Conservation (phyloP, 192 early-diverging fungal species). For the Spizellomyces punctatus region DNA sequence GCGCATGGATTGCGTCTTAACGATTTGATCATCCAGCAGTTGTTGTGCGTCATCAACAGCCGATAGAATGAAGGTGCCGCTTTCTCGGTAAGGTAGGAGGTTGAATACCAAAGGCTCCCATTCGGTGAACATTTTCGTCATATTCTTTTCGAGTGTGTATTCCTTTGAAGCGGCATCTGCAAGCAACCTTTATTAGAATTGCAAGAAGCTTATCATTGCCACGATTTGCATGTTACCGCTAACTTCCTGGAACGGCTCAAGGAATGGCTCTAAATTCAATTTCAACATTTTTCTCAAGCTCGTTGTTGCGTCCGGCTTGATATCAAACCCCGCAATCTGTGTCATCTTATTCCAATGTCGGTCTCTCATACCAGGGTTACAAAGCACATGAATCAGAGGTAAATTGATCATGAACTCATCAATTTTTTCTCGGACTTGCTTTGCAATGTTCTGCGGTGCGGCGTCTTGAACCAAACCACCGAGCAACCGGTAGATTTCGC, state of each 20-base stretch:
- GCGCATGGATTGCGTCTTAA: slow-evolving; percentile 70
- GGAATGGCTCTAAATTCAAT: slow-evolving; percentile 54
- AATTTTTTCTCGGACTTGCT: slow-evolving; percentile 65
- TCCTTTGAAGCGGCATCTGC: slow-evolving; percentile 63
- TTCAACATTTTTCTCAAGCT: slow-evolving; percentile 65
- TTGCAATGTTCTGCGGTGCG: slow-evolving; percentile 60
- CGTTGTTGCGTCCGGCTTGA: slow-evolving; percentile 56
- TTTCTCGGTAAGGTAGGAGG: slow-evolving; percentile 60
- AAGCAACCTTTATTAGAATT: slow-evolving; percentile 11
- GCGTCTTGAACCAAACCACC: slow-evolving; percentile 58
- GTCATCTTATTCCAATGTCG: slow-evolving; percentile 60
- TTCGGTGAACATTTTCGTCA: slow-evolving; percentile 63
- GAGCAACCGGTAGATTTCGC: slow-evolving; percentile 59
- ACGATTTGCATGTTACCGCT: slow-evolving; percentile 47
- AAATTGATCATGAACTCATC: slow-evolving; percentile 64
- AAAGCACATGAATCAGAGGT: slow-evolving; percentile 62
- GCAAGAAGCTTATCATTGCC: neutral
- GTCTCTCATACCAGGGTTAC: slow-evolving; percentile 66
- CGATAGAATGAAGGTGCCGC: slow-evolving; percentile 60
- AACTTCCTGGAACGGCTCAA: slow-evolving; percentile 57
- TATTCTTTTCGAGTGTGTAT: slow-evolving; percentile 66
- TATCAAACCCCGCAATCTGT: slow-evolving; percentile 45
- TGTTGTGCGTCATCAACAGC: slow-evolving; percentile 65
- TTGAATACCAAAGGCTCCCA: slow-evolving; percentile 62
- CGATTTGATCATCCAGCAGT: slow-evolving; percentile 67